Evolutionary conservation across 2,329 filamentous ascomycete genomes (phyloP).

Genomic region (Apiospora malaysiana): DNA sequence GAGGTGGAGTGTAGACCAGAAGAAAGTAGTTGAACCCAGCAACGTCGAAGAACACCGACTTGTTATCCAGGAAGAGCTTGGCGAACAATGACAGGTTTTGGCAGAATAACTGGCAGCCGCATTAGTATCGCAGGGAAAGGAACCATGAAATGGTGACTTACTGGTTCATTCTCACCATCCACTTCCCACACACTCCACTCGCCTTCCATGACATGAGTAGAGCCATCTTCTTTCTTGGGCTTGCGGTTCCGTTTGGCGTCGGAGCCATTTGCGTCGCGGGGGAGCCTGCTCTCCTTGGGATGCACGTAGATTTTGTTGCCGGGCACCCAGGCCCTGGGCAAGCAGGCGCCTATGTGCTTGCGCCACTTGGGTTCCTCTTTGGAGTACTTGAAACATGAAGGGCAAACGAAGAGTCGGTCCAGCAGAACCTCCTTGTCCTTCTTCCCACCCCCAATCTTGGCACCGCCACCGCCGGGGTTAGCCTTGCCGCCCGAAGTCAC

Average conservation of each 20-base stretch:
- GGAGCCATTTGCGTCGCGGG: slow-evolving; percentile 43
- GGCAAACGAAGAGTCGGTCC: slow-evolving; percentile 82
- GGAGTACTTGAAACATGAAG: slow-evolving; percentile 93
- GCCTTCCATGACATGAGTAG: slow-evolving; percentile 46
- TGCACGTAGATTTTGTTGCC: slow-evolving; percentile 78
- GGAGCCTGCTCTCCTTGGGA: slow-evolving; percentile 51
- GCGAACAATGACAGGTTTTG: slow-evolving; percentile 96
- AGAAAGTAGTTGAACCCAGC: slow-evolving; percentile 94
- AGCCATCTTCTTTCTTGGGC: slow-evolving; percentile 45
- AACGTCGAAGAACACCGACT: slow-evolving; percentile 98
- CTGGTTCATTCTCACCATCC: slow-evolving; percentile 83
- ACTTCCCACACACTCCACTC: slow-evolving; percentile 91
- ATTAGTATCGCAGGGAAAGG: slow-evolving; percentile 26
- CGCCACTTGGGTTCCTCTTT: slow-evolving; percentile 65
- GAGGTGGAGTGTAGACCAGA: slow-evolving; percentile 74
- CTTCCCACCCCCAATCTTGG: slow-evolving; percentile 42
- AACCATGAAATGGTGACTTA: slow-evolving; percentile 44
- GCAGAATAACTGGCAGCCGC: slow-evolving; percentile 72
- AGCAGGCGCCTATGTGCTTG: slow-evolving; percentile 64
- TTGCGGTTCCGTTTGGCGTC: neutral
- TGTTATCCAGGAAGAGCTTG: slow-evolving; percentile 97
- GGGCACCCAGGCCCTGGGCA: slow-evolving; percentile 56
- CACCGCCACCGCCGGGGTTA: slow-evolving; percentile 31
- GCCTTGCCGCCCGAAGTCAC: slow-evolving; percentile 33
- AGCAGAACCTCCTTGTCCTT: slow-evolving; percentile 52